Conservation (phyloP, 441 rosid species). For the Syzygium malaccense region DNA sequence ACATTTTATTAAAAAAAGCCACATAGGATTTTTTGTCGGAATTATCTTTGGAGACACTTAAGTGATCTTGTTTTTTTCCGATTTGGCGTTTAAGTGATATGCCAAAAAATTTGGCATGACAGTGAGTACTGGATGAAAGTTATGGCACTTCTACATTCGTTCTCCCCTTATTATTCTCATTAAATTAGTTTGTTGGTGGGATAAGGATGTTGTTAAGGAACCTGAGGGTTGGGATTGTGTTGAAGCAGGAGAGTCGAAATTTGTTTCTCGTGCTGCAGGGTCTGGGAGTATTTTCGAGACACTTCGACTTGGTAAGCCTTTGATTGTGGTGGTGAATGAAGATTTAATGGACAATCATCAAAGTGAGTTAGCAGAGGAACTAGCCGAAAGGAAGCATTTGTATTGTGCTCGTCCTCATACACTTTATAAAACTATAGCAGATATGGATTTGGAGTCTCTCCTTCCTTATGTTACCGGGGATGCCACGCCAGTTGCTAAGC, state of each 20-base stretch:
- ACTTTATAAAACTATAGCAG: slow-evolving; percentile 38
- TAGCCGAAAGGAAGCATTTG: slow-evolving; percentile 71
- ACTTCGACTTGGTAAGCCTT: slow-evolving; percentile 56
- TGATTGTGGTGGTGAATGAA: slow-evolving; percentile 87
- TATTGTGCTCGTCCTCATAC: slow-evolving; percentile 64
- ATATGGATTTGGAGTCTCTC: slow-evolving; percentile 50
- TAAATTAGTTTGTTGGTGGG: neutral
- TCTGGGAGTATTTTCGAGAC: slow-evolving; percentile 96
- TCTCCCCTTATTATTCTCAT: too few species aligned
- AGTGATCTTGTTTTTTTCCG: too few species aligned
- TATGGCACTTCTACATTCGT: too few species aligned
- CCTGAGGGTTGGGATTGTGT: neutral
- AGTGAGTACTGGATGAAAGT: too few species aligned
- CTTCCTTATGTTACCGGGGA: slow-evolving; percentile 60
- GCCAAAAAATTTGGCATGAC: too few species aligned
- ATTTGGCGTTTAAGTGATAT: too few species aligned
- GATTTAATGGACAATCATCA: slow-evolving; percentile 95
- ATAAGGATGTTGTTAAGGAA: neutral
- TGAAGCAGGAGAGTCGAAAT: neutral
- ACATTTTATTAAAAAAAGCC: too few species aligned
- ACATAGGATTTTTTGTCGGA: too few species aligned
- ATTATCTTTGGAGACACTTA: too few species aligned
- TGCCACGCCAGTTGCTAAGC: slow-evolving; percentile 54
- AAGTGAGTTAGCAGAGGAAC: slow-evolving; percentile 76
- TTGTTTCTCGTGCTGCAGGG: slow-evolving; percentile 28